Evolutionary conservation across 306 rosid species (phyloP).

Genomic region (Astragalus membranaceus): DNA sequence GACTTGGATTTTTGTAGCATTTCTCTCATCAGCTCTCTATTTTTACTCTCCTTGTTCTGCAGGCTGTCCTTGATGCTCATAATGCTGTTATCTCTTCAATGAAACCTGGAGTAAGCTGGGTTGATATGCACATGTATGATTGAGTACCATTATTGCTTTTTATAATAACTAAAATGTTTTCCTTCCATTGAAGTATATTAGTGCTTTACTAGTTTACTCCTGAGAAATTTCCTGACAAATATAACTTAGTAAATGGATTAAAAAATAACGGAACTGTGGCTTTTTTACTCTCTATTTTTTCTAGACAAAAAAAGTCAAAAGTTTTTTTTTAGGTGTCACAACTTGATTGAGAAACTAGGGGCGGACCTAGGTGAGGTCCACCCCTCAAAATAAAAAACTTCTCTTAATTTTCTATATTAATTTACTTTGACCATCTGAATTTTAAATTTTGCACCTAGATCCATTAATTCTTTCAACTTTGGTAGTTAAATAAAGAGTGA

Average conservation of each 20-base stretch:
- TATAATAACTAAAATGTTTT: slow-evolving; percentile 2
- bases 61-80: slow-evolving; percentile 95
- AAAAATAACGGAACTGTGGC: neutral
- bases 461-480: too few relatives aligned
- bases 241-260: neutral
- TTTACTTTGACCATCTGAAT: too few relatives aligned
- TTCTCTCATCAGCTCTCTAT: neutral
- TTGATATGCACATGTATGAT: slow-evolving; percentile 80
- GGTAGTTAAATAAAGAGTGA: too few relatives aligned
- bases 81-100: slow-evolving; percentile 67
- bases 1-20: neutral
- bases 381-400: too few relatives aligned
- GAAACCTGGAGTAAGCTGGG: slow-evolving; percentile 83
- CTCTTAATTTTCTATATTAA: too few relatives aligned
- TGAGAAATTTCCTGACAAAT: neutral
- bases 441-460: too few relatives aligned
- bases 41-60: slow-evolving; percentile 22
- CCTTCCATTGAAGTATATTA: slow-evolving; percentile 1
- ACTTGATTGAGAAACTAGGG: slow-evolving; percentile 7
- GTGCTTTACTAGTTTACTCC: neutral
- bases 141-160: neutral
- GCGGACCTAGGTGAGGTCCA: too few relatives aligned
- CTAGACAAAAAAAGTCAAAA: neutral
- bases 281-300: too few relatives aligned
- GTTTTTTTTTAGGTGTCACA: neutral